Base-by-base conservation (phyloP, 2,329 filamentous ascomycete species). In the Penicillium brasilianum region DNA sequence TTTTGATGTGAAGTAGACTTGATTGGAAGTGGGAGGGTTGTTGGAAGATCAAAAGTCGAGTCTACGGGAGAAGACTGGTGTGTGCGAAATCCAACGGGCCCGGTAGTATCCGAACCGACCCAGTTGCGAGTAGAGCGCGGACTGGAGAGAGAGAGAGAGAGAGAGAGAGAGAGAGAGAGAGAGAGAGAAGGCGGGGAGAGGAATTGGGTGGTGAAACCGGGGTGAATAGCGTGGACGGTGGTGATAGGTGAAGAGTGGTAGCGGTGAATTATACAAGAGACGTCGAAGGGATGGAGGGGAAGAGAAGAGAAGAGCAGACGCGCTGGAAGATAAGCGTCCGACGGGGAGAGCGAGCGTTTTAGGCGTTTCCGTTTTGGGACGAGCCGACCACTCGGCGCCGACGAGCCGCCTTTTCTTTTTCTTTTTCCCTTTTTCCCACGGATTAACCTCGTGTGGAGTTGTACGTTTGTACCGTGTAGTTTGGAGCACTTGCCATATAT, bases 31-130 rank as follows among this genome's bases (percentile, higher is more conserved):
- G 55, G 48, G 55, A 59, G 55, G 59, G 55, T 48, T 55, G 30
- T 37, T 49, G 37, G 49, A 55, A 61, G 61, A 53, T 63, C 55
- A 32, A 32, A 30, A 41, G 36, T 34, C 28, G 20, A 62, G 55
- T 63, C 64, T 60, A 62, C 62, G 60, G 58, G 54, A 25, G 41
- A 11, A 52, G 59, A 60, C 32, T 53, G 50, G 30, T 20, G 61
- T 64, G 66, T 66, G 69, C 61, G 66, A 70, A 72, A 70, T 69
- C 64, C 57, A 65, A 66, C 57, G 58, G 67, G 68, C 65, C 71
- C 72, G 71, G 62, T 58, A 59, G 60, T 66, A 71, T 72, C 70
- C 70, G 72, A 72, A 63, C 67, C 67, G 66, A 43, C 70, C 66
- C 59, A 58, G 52, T 58, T 41, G 58, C 56, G 57, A 58, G 39